Percentiles rank a stretch among this genome's conserved stretches.
These are phyloP conservation scores for Stephania yunnanensis DNA, from an alignment of 164 flowering plant species.

Conservation along the genomic window DNA sequence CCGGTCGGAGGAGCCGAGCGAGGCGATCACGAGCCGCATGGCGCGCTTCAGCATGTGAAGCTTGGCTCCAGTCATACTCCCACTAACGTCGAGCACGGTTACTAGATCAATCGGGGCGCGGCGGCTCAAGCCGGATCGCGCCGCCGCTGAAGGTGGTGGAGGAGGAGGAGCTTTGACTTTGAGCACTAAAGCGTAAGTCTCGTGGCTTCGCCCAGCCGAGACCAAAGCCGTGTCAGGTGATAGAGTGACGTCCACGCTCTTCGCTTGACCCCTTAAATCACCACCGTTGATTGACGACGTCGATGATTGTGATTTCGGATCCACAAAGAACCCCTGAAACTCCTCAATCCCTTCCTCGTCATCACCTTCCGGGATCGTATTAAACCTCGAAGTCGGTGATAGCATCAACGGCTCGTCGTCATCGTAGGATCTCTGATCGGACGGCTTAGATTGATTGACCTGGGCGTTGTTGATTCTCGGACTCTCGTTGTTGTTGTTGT, in stretches of 20 bases:
- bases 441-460: background rate
- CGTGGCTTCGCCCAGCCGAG: slow-evolving; percentile 37
- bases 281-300: slow-evolving; percentile 7
- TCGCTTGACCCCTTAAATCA: slow-evolving; percentile 1
- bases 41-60: slow-evolving; percentile 53
- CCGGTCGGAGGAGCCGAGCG: slow-evolving; percentile 68
- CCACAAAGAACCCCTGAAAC: slow-evolving; percentile 64
- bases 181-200: slow-evolving; percentile 61
- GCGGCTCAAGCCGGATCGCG: slow-evolving; percentile 23
- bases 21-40: slow-evolving; percentile 54
- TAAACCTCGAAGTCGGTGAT: slow-evolving; percentile 39
- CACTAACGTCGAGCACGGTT: slow-evolving; percentile 64
- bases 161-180: slow-evolving; percentile 56
- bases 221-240: slow-evolving; percentile 61
- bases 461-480: background rate
- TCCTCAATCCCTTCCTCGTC: slow-evolving; percentile 50
- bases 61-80: slow-evolving; percentile 40
- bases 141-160: slow-evolving; percentile 35
- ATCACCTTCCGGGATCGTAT: slow-evolving; percentile 60
- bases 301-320: slow-evolving; percentile 21
- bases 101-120: slow-evolving; percentile 83
- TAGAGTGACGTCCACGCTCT: slow-evolving; percentile 38
- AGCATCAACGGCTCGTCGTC: slow-evolving; percentile 70
- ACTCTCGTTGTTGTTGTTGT: background rate
- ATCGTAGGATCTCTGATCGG: slow-evolving; percentile 36